A percentile compares a stretch with the other conserved stretches of the same genome.
phyloP scores from a whole-genome alignment of 352 stramenopile species.

The Globisporangium acanthophoron region DNA sequence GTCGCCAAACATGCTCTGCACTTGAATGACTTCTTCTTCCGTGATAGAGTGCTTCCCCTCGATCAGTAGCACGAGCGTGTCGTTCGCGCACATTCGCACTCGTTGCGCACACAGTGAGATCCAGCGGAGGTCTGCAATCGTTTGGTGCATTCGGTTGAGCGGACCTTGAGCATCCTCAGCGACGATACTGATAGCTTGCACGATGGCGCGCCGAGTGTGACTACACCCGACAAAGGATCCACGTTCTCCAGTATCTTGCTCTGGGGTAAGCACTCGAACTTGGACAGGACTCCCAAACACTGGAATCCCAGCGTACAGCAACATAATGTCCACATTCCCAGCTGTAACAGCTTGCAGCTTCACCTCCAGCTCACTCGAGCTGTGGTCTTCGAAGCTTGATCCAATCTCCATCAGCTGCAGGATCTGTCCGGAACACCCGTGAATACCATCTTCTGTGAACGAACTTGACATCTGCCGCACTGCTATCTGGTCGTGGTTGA shows the following conservation, averaged over 20 bases:
- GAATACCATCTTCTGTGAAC: not conserved
- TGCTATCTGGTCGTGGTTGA: not conserved
- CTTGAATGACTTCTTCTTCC: not conserved
- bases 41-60: not conserved
- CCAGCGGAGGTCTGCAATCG: slow-evolving; percentile 8
- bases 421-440: not conserved
- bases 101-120: not conserved
- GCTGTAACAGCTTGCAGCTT: not conserved
- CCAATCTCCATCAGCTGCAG: not conserved
- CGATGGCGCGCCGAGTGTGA: not conserved
- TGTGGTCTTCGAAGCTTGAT: not conserved
- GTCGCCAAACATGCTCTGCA: not conserved
- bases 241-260: not conserved
- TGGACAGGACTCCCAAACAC: slow-evolving; percentile 7
- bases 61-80: slow-evolving; percentile 8
- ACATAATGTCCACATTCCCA: not conserved
- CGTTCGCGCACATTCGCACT: slow-evolving; percentile 2
- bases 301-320: not conserved
- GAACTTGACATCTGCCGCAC: not conserved
- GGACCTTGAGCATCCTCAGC: too few species aligned
- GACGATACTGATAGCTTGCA: slow-evolving; percentile 1
- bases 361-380: not conserved
- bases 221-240: not conserved
- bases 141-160: not conserved
- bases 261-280: not conserved